Evolutionary conservation across 257 asterid species (phyloP).

Genomic region (Nicotiana obtusifolia): DNA sequence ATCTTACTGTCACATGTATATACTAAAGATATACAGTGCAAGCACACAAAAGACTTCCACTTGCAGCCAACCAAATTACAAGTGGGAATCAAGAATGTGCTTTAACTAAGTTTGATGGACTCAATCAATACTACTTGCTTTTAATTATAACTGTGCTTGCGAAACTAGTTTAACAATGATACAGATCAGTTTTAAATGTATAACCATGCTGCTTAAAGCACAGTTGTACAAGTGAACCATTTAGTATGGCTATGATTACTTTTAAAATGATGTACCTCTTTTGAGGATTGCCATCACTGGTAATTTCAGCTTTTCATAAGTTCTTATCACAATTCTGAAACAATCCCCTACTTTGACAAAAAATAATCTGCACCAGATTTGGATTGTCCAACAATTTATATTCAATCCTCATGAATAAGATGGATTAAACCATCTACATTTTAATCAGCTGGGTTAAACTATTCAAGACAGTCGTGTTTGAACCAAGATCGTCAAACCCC

Average conservation of each 20-base stretch:
- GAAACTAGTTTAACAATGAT: neutral
- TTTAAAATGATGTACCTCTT: neutral
- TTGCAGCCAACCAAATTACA: too few relatives aligned
- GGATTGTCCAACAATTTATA: neutral
- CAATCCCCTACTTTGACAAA: neutral
- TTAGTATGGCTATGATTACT: neutral
- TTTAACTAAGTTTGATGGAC: neutral
- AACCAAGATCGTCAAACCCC: neutral
- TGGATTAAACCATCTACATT: neutral
- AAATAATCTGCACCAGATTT: neutral
- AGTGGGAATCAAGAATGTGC: neutral
- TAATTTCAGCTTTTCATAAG: neutral
- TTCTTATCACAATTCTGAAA: neutral
- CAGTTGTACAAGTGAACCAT: neutral
- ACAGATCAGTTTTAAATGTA: neutral
- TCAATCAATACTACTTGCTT: neutral
- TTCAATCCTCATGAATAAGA: slow-evolving; percentile 3
- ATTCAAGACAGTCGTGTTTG: neutral
- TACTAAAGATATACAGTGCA: neutral
- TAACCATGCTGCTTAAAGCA: neutral
- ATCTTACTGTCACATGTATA: neutral
- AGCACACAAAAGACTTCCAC: neutral
- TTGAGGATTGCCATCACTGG: neutral
- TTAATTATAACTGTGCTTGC: neutral
- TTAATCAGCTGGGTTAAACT: neutral